Base-by-base conservation (phyloP, 2,329 filamentous ascomycete genomes). In the Epicoccum sorghinum region DNA sequence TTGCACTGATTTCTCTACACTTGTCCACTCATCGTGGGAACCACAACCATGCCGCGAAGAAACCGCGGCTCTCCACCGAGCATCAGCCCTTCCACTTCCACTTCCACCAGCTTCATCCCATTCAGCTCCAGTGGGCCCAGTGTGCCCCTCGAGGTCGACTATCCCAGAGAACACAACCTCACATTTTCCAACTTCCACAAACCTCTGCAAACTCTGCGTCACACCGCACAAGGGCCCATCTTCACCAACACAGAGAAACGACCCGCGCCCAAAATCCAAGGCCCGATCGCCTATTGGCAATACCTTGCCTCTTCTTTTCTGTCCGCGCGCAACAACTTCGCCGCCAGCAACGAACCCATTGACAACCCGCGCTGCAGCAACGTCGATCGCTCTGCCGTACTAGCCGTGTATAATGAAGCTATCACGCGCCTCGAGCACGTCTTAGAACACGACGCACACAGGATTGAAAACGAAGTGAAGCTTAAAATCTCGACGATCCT, bases 401-500 rank as follows among this genome's bases (percentile, higher is more conserved):
- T 61, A 14, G 37, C 36, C 4, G 25, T 64, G n/a, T 61, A 60
- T 27, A n/a, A 41, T 1, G 30, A 57, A 38, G 61, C 57, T 0
- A 38, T 64, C 2, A 3, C 9, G 2, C 46, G 4, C 32, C 47
- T 54, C 9, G 39, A 39, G 23, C 37, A 46, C 6, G 23, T 10
- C 10, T 14, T 36, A 3, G 9, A 29, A 1, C 6, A 27, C 0
- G 37, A 47, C 13, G 48, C 57, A 25, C 3, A 2, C 0, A 30
- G 50, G 5, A 53, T 64, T 3, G 25, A 29, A 1, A 9, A 29
- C 3, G 64, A 67, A 27, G 53, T 44, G 1, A 39, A 33, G 0
- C 23, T 5, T 4, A 64, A 64, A 23, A 47, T 61, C 1, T 39
- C 39, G 2, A 55, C 49, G 1, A 57, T 65, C 4, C 37, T 67